These are phyloP conservation scores for Cucumis variabilis DNA, from an alignment of 331 rosid genomes.

Conservation along the genomic window DNA sequence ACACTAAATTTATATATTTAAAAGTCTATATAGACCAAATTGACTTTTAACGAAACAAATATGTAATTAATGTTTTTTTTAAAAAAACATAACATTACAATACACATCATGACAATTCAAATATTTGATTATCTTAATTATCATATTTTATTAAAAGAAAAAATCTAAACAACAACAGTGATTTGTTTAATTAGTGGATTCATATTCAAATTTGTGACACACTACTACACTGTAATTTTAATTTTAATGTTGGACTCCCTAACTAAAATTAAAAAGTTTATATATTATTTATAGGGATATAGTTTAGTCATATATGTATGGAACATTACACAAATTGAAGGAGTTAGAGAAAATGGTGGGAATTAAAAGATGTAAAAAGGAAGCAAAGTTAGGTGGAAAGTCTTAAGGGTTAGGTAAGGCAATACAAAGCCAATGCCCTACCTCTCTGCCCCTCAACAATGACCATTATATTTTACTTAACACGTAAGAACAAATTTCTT, in stretches of 20 bases:
- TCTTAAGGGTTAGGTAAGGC: slow-evolving; percentile 16
- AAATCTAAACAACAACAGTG: no score
- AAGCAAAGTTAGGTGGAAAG: slow-evolving; percentile 27
- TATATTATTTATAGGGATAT: background rate
- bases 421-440: background rate
- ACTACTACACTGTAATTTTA: no score
- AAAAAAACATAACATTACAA: background rate
- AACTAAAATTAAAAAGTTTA: no score
- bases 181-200: no score
- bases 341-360: background rate
- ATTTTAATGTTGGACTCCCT: no score
- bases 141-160: no score
- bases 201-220: no score
- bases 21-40: no score
- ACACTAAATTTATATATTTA: no score
- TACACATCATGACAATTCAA: background rate
- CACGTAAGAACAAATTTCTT: background rate
- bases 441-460: slow-evolving; percentile 7
- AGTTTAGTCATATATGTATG: background rate
- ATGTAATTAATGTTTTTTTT: no score
- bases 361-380: slow-evolving; percentile 2
- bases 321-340: background rate
- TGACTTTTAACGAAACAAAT: no score
- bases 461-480: slow-evolving; percentile 24
- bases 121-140: no score